Evolutionary conservation across 2,329 filamentous ascomycete species (phyloP).

Genomic region (Verticillium tricorpus): DNA sequence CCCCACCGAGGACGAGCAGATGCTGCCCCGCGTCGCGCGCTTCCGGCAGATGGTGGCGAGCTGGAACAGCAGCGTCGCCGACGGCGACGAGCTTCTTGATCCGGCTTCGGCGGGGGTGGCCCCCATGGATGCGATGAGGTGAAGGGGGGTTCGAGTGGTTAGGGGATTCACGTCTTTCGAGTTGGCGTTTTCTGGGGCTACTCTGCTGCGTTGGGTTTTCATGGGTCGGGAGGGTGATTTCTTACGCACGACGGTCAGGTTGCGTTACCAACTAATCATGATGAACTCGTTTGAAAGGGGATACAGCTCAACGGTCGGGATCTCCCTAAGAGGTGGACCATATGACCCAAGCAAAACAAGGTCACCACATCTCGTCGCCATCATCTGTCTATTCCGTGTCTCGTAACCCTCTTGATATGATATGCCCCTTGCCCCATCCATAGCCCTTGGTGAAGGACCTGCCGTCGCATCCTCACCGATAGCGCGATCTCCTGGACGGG

Average conservation of each 20-base stretch:
- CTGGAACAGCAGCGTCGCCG: slow-evolving; percentile 10
- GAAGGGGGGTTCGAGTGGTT: not conserved
- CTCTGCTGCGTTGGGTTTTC: not conserved
- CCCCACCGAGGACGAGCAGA: slow-evolving; percentile 18
- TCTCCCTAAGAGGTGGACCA: too few relatives aligned
- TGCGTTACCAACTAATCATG: too few relatives aligned
- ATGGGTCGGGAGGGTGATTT: too few relatives aligned
- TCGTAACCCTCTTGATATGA: not conserved
- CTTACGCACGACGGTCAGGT: too few relatives aligned
- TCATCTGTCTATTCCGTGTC: not conserved
- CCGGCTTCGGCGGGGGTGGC: slow-evolving; percentile 3
- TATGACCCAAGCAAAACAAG: too few relatives aligned
- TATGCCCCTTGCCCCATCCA: not conserved
- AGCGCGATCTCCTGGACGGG: slow-evolving; percentile 9
- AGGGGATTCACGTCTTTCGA: not conserved
- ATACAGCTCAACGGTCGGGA: too few relatives aligned
- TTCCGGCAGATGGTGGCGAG: slow-evolving; percentile 7
- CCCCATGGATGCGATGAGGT: slow-evolving; percentile 8
- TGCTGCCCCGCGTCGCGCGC: slow-evolving; percentile 5
- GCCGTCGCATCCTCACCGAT: not conserved
- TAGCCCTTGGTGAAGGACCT: not conserved
- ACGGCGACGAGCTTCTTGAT: slow-evolving; percentile 8
- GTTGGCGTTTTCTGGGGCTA: not conserved
- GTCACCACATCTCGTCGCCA: too few relatives aligned
- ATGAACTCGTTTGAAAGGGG: too few relatives aligned